Percentiles rank a stretch among this genome's conserved stretches.
Evolutionary conservation across 164 flowering plant species (phyloP).

Genomic region (Vitis vinifera): ASM3070453v1 NC_081805.1:685001-685500

Average conservation of each 20-base stretch:
- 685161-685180: no score
- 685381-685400: constrained; percentile 97
- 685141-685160: no score
- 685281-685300: no score
- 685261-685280: not conserved
- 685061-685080: not conserved
- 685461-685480: constrained; percentile 99
- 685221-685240: not conserved
- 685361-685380: constrained; percentile 97
- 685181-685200: no score
- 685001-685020: no score
- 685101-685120: not conserved
- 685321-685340: constrained; percentile 73
- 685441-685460: constrained; percentile 98
- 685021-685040: not conserved
- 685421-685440: constrained; percentile 86
- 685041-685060: not conserved
- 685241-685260: no score
- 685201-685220: not conserved
- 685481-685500: constrained; percentile 95
- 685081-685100: not conserved
- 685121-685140: no score
- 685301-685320: constrained; percentile 42
- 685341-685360: constrained; percentile 89
- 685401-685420: constrained; percentile 94